Conservation (phyloP, 495 filamentous ascomycete genomes). For the Aspergillus cavernicola region DNA sequence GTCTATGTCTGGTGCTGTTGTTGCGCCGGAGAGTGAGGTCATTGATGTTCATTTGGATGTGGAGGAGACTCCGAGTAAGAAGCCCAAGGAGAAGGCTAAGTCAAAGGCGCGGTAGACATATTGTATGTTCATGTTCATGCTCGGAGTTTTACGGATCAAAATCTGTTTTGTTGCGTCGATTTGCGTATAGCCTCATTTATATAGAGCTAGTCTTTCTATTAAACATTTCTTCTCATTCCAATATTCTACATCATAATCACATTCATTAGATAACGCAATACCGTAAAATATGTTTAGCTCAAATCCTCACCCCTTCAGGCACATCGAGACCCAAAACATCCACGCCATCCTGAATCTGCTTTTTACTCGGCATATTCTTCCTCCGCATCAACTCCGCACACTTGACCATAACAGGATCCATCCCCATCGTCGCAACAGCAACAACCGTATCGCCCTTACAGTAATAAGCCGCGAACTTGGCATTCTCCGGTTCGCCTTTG, state of each 20-base stretch:
- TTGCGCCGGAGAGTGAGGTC: constrained; percentile 11
- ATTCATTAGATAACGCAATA: too few species aligned
- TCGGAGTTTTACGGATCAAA: constrained; percentile 19
- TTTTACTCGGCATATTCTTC: constrained; percentile 77
- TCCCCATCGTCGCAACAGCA: constrained; percentile 85
- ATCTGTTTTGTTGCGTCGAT: not conserved
- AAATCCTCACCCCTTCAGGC: constrained; percentile 32
- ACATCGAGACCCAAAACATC: constrained; percentile 65
- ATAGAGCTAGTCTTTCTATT: too few species aligned
- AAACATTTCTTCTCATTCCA: not conserved
- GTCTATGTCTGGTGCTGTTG: constrained; percentile 12
- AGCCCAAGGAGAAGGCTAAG: constrained; percentile 18
- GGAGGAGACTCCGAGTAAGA: constrained; percentile 12
- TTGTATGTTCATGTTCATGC: constrained; percentile 4
- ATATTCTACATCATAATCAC: too few species aligned
- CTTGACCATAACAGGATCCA: constrained; percentile 84
- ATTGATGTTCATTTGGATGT: constrained; percentile 1
- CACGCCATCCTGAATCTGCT: constrained; percentile 65
- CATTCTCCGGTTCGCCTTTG: constrained; percentile 70
- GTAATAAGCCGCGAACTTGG: constrained; percentile 87
- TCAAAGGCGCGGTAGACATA: constrained; percentile 9
- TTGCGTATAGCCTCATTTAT: not conserved
- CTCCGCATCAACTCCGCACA: constrained; percentile 81
- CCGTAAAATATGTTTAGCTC: too few species aligned
- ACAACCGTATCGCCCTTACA: constrained; percentile 83